phyloP scores from a whole-genome alignment of 768 basidiomycete species.

The Leccinellum luteum region DNA sequence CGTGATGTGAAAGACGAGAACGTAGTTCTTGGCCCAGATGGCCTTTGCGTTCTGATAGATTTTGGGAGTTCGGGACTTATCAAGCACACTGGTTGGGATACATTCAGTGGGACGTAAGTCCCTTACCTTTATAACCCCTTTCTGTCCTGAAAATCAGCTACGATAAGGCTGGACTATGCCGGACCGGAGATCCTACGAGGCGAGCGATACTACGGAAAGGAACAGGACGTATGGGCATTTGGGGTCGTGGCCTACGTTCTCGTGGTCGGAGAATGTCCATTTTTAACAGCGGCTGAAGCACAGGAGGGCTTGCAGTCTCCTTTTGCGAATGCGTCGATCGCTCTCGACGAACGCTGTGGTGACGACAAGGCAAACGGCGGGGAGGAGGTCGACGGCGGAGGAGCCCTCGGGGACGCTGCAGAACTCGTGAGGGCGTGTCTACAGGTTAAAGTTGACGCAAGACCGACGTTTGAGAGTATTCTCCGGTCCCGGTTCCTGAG shows the following conservation, averaged over 20 bases:
- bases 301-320: conserved; percentile 79
- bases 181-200: conserved; percentile 95
- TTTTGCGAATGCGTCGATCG: conserved; percentile 72
- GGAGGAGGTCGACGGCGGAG: conserved; percentile 79
- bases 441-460: conserved; percentile 67
- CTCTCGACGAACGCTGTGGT: conserved; percentile 75
- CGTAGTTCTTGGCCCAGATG: conserved; percentile 76
- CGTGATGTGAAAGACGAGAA: conserved; percentile 99
- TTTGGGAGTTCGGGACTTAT: conserved; percentile 92
- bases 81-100: conserved; percentile 84
- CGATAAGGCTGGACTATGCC: conserved; percentile 80
- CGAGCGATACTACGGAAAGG: conserved; percentile 91
- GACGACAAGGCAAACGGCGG: conserved; percentile 73
- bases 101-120: conserved; percentile 89
- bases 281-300: conserved; percentile 87
- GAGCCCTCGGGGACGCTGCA: conserved; percentile 80
- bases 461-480: conserved; percentile 86
- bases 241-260: conserved; percentile 97
- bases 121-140: background rate
- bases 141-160: conserved; percentile 10
- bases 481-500: conserved; percentile 77
- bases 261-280: conserved; percentile 88
- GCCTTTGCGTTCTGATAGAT: conserved; percentile 90
- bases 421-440: conserved; percentile 83
- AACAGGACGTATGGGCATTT: conserved; percentile 98